Base-by-base conservation (phyloP, 2,329 filamentous ascomycete species). In the Ploettnerulaceae sp. region DNA sequence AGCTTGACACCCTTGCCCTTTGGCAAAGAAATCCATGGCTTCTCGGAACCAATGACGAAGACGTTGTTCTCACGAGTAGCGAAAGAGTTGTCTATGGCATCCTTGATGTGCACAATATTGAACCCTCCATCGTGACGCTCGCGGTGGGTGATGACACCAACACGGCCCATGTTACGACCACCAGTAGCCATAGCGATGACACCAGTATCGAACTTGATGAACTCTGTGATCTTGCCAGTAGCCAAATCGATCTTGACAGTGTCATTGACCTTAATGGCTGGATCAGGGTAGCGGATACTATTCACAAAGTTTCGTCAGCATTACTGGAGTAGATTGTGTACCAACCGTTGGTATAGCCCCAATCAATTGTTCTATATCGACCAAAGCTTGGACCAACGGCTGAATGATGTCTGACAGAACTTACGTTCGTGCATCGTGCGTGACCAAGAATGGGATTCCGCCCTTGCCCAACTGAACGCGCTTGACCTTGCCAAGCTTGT, bases 401-500 rank as follows among this genome's bases (percentile, higher is more conserved):
- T 96, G 91, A 96, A 90, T 93, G 90, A 96, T 89, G 86, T 86
- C 76, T 81, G 77, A 82, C 76, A 85, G 81, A 86, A 97, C 91
- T 95, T 81, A 98, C 91, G 93, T 98, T 89, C 93, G 86, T 78
- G 93, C 93, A 93, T 98, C 93, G 88, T 98, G 93, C 90, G 93
- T 98, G 88, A 98, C 93, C 89, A 97, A 96, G 90, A 95, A 98
- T 94, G 93, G 93, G 84, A 98, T 95, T 80, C 90, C 93, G 77
- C 93, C 94, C 76, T 89, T 91, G 81, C 93, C 93, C 67, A 98
- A 83, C 81, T 98, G 93, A 57, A 98, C 93, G 69, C 91, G 86
- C 88, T 96, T 96, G 79, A 98, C 93, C 83, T 97, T 98, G 81
- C 90, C 90, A 67, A 98, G 82, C 86, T 98, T 98, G 88, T 96